phyloP scores from a whole-genome alignment of 1,284 basidiomycete species.

The Ganoderma multipileum region DNA sequence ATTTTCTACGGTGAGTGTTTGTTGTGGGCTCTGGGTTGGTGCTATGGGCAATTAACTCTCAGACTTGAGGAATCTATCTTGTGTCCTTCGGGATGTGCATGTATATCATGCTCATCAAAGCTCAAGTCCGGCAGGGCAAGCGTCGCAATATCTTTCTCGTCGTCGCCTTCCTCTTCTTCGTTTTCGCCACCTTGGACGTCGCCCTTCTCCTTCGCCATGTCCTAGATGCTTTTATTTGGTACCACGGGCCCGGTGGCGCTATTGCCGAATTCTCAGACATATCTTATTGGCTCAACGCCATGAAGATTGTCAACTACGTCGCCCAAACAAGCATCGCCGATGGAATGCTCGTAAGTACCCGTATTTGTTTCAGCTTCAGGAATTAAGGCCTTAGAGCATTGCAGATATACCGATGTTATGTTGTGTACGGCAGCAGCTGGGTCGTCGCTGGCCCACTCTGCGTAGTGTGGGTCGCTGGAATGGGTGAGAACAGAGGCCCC shows the following conservation, averaged over 20 bases:
- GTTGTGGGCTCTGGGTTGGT: not conserved
- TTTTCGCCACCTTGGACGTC: too few species aligned
- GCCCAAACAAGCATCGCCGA: not conserved
- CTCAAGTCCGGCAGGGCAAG: not conserved
- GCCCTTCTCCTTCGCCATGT: slow-evolving; percentile 34
- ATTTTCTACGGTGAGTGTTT: slow-evolving; percentile 18
- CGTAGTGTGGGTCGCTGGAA: not conserved
- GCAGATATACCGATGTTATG: slow-evolving; percentile 40
- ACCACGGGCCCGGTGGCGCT: too few species aligned
- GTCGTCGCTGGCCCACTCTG: too few species aligned
- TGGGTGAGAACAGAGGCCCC: too few species aligned
- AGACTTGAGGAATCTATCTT: slow-evolving; percentile 8
- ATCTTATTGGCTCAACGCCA: too few species aligned
- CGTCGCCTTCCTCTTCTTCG: slow-evolving; percentile 20
- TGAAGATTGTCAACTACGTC: not conserved
- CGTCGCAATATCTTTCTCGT: slow-evolving; percentile 13
- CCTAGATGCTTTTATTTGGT: slow-evolving; percentile 37
- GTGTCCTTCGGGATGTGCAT: slow-evolving; percentile 7
- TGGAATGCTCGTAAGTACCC: not conserved
- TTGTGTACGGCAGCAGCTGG: slow-evolving; percentile 31
- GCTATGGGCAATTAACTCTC: not conserved
- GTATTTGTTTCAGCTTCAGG: not conserved
- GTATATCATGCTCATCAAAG: slow-evolving; percentile 5
- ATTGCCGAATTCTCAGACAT: too few species aligned
- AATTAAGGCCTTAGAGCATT: too few species aligned